These are phyloP conservation scores for Candida ovalis DNA, from an alignment of 805 yeast genomes.

Conservation along the genomic window DNA sequence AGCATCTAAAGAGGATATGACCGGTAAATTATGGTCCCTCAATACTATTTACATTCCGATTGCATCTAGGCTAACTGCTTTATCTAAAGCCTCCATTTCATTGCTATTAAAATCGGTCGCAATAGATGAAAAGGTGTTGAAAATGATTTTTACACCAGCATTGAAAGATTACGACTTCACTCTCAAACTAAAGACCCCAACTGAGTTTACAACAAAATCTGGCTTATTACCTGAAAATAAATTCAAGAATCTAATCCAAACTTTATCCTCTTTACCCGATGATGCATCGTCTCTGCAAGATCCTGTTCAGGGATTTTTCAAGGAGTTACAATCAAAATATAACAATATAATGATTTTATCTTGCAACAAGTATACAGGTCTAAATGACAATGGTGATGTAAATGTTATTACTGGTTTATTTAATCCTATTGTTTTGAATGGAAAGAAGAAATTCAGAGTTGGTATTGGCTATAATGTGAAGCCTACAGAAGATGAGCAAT, in stretches of 20 bases:
- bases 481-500: conserved; percentile 51
- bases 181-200: conserved; percentile 46
- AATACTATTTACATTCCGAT: conserved; percentile 55
- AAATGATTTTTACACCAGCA: conserved; percentile 73
- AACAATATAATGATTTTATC: conserved; percentile 71
- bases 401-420: conserved; percentile 78
- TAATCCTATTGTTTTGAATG: conserved; percentile 54
- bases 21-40: conserved; percentile 74
- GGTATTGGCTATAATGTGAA: conserved; percentile 70
- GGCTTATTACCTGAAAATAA: conserved; percentile 54
- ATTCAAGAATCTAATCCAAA: conserved; percentile 55
- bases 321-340: conserved; percentile 60
- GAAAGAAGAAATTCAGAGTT: conserved; percentile 69
- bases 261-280: conserved; percentile 39
- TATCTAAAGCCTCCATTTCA: conserved; percentile 70
- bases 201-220: conserved; percentile 40
- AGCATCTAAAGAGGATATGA: conserved; percentile 78
- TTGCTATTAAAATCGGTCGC: conserved; percentile 40
- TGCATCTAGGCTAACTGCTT: conserved; percentile 82
- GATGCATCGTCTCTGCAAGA: conserved; percentile 39
- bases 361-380: conserved; percentile 49
- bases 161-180: conserved; percentile 81
- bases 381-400: conserved; percentile 42
- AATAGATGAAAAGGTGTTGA: conserved; percentile 36
- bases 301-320: conserved; percentile 54